Evolutionary conservation across 371 early-diverging fungal genomes (phyloP), one percentile per base, ranked within the genome.

Genomic region (Mortierella sp.): DNA sequence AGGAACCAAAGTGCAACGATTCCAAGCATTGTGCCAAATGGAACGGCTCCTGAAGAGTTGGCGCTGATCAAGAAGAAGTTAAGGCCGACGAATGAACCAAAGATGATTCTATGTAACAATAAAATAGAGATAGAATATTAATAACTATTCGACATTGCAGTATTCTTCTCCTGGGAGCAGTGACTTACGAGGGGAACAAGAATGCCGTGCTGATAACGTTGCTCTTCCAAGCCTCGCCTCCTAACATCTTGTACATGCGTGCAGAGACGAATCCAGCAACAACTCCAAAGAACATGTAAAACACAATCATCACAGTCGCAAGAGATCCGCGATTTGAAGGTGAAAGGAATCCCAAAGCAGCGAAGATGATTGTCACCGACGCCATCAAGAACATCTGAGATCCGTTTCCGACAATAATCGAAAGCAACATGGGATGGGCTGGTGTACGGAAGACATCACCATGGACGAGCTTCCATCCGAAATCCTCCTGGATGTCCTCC

Each of bases 271-370:
- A 97, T 33, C 99, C 99, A 7, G 97, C 91, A 21, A 94, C 91
- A 43, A 91, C 89, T 4, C 93, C 94, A 84, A 95, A 97, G 55
- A 93, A 73, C 87, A 97, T 94, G 79, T 95, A 98, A 72, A 97
- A 93, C 55, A 96, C 87, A 50, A 98, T 88, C 89, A 95, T 94
- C 43, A 96, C 93, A 4, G 97, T 97, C 2, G 90, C 90, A 38
- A 98, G 87, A 4, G 97, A 94, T 38, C 98, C 98, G 59, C 99
- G 96, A 83, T 92, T 94, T 0, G 97, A 96, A 0, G 98, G 98
- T 22, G 97, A 96, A 58, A 98, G 87, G 89, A 98, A 97, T 21
- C 99, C 99, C 50, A 98, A 90, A n/a, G 94, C 91, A 24, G 98
- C 98, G 90, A 98, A 96, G 0, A 92, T 92, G 8, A 92, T 84